phyloP scores from a whole-genome alignment of 257 asterid genomes.

The Penstemon eatonii region DNA sequence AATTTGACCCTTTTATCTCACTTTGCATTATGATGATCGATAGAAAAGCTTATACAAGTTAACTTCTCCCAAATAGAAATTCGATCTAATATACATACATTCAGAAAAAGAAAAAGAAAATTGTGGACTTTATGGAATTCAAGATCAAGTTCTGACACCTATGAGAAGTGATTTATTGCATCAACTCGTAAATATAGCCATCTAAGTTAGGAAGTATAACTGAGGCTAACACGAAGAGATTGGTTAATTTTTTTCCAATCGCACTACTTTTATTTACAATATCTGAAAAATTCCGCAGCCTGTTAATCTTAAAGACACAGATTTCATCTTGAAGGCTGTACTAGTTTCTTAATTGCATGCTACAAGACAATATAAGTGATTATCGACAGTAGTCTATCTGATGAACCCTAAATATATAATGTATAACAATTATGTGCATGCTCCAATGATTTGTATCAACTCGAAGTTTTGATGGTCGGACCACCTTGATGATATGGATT shows the following conservation, averaged over 20 bases:
- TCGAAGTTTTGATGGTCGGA: constrained; percentile 13
- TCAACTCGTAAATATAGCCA: too few species aligned
- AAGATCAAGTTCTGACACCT: too few species aligned
- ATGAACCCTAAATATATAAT: background rate
- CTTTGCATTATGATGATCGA: too few species aligned
- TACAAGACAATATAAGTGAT: background rate
- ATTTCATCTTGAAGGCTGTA: background rate
- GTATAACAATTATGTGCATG: background rate
- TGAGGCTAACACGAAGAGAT: too few species aligned
- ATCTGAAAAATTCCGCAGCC: background rate
- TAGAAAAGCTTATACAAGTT: too few species aligned
- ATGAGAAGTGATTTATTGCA: too few species aligned
- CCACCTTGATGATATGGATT: constrained; percentile 16
- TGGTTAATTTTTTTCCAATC: too few species aligned
- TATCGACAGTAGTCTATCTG: background rate
- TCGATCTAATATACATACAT: too few species aligned
- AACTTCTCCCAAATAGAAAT: too few species aligned
- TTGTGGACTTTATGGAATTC: too few species aligned
- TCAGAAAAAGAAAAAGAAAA: too few species aligned
- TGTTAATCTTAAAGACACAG: background rate
- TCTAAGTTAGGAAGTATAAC: too few species aligned
- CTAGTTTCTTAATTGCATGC: background rate
- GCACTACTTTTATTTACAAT: background rate
- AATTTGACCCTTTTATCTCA: background rate
- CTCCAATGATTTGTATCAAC: background rate